Evolutionary conservation across 345 rosid species (phyloP).

Genomic region (Cardamine chenopodiifolia): DNA sequence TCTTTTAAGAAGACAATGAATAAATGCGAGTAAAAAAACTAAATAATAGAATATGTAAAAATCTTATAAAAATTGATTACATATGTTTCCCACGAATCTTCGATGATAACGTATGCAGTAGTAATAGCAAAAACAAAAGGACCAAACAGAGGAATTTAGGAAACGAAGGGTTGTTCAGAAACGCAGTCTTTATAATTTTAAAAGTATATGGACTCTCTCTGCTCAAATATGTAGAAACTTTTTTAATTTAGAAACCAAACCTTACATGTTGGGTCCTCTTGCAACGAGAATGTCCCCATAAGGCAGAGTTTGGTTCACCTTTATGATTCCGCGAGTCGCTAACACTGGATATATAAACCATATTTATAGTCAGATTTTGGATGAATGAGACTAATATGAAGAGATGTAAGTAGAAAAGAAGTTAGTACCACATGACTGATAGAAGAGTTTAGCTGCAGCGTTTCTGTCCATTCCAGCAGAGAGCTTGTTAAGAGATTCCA

Average conservation of each 20-base stretch:
- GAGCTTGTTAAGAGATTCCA: constrained; percentile 69
- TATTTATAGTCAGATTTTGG: not conserved
- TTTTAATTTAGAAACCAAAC: constrained; percentile 9
- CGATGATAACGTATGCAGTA: not conserved
- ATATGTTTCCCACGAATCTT: not conserved
- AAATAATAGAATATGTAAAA: not conserved
- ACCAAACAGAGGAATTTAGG: constrained; percentile 8
- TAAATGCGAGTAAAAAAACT: not conserved
- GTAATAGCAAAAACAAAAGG: not conserved
- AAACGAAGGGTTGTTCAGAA: not conserved
- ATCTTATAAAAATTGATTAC: not conserved
- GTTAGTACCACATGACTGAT: constrained; percentile 75
- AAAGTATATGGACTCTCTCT: not conserved
- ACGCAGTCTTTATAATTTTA: not conserved
- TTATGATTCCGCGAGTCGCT: constrained; percentile 58
- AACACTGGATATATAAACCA: constrained; percentile 54
- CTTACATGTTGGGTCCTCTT: constrained; percentile 64
- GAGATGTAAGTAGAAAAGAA: constrained; percentile 16
- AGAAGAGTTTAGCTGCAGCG: constrained; percentile 81
- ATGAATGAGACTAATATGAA: not conserved
- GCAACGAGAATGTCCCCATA: constrained; percentile 77
- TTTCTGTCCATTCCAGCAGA: constrained; percentile 69
- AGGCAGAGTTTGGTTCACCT: constrained; percentile 62
- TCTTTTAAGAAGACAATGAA: constrained; percentile 6
- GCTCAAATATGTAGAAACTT: not conserved